These are phyloP conservation scores for Stramenopiles sp. DNA, from an alignment of 352 stramenopile species.

Conservation along the genomic window DNA sequence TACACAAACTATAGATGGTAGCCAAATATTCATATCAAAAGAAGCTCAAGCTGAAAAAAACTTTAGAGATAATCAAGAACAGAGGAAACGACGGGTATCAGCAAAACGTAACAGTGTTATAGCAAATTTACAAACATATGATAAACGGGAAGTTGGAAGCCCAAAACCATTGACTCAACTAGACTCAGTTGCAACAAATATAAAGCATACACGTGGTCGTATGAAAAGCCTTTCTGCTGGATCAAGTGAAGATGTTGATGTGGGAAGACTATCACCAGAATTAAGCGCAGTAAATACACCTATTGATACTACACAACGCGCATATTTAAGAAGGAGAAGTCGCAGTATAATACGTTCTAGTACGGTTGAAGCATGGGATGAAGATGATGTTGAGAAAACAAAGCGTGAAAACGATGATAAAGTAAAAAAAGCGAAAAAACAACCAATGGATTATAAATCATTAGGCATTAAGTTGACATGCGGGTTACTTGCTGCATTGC, in stretches of 20 bases:
- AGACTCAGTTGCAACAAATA: not conserved
- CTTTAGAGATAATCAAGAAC: not conserved
- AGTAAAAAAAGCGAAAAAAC: not conserved
- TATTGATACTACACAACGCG: not conserved
- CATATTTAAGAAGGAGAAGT: not conserved
- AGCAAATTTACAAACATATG: not conserved
- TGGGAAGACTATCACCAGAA: not conserved
- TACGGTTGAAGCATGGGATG: not conserved
- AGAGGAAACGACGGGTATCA: not conserved
- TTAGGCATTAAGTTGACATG: not conserved
- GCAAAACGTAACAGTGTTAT: not conserved
- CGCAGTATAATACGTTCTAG: not conserved
- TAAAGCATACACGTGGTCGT: not conserved
- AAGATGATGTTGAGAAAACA: not conserved
- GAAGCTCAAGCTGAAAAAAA: not conserved
- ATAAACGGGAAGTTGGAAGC: not conserved
- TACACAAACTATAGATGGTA: not conserved
- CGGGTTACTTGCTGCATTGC: not conserved
- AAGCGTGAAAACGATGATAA: not conserved
- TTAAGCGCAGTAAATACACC: not conserved
- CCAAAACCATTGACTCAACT: not conserved
- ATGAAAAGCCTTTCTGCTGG: not conserved
- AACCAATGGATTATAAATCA: not conserved
- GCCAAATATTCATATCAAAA: not conserved
- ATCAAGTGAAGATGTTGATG: not conserved